A percentile compares a stretch with the other conserved stretches of the same genome.
These are phyloP conservation scores for Candida pini DNA, from an alignment of 805 yeast genomes.

Conservation along the genomic window DNA sequence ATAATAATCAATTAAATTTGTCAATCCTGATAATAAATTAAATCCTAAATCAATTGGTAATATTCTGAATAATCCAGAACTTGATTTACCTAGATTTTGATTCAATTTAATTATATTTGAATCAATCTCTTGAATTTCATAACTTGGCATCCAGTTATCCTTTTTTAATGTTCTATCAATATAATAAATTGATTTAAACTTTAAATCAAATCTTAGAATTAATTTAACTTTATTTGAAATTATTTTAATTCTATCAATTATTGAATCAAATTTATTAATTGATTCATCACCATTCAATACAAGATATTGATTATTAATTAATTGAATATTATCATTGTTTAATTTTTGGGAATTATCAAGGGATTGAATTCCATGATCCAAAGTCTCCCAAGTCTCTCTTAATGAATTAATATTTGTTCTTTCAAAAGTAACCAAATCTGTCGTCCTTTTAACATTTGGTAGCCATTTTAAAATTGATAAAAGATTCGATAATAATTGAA, in stretches of 20 bases:
- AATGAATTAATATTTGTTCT: slow-evolving; percentile 15
- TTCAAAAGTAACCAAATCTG: slow-evolving; percentile 5
- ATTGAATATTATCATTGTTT: not conserved
- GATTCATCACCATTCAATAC: slow-evolving; percentile 25
- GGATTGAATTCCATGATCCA: slow-evolving; percentile 12
- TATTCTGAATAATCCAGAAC: slow-evolving; percentile 33
- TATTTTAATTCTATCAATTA: slow-evolving; percentile 29
- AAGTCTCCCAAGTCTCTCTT: slow-evolving; percentile 27
- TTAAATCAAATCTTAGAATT: slow-evolving; percentile 51
- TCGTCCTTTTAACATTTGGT: slow-evolving; percentile 43
- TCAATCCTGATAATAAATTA: slow-evolving; percentile 41
- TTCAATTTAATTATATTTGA: slow-evolving; percentile 46
- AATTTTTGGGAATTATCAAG: slow-evolving; percentile 1
- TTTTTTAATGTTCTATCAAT: slow-evolving; percentile 43
- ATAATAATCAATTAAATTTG: slow-evolving; percentile 44
- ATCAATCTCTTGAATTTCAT: slow-evolving; percentile 58
- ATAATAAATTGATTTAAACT: slow-evolving; percentile 47
- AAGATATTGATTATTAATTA: slow-evolving; percentile 10
- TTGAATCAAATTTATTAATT: slow-evolving; percentile 31
- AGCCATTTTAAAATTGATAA: slow-evolving; percentile 59
- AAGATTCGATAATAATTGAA: slow-evolving; percentile 48
- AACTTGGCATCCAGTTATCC: slow-evolving; percentile 44
- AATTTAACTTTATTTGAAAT: slow-evolving; percentile 36
- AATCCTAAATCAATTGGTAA: slow-evolving; percentile 25
- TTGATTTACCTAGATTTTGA: slow-evolving; percentile 40